Percentiles rank a stretch among this genome's conserved stretches.
These are phyloP conservation scores for Betula pendula DNA, from an alignment of 306 rosid genomes.

Conservation along the genomic window DNA sequence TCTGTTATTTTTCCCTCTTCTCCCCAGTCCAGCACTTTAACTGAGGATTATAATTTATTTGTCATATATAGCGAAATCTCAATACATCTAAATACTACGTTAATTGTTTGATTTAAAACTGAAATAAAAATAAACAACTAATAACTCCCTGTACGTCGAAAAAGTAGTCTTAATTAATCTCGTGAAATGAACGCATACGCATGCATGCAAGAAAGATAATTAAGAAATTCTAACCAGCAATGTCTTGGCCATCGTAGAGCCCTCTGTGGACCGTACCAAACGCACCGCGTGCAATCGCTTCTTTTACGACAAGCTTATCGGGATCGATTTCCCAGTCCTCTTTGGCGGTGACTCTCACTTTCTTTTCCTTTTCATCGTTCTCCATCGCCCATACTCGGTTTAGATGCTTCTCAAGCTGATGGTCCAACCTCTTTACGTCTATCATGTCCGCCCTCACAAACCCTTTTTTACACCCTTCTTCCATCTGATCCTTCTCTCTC, in stretches of 20 bases:
- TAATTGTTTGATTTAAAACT: neutral
- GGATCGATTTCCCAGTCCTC: slow-evolving; percentile 2
- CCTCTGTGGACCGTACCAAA: slow-evolving; percentile 10
- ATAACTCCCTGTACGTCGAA: neutral
- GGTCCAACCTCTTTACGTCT: neutral
- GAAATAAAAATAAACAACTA: neutral
- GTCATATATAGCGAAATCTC: too few relatives aligned
- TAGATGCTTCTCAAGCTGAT: neutral
- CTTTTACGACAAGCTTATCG: neutral
- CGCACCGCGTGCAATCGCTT: neutral
- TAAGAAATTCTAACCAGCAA: neutral
- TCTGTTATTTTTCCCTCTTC: neutral
- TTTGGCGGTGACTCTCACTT: neutral
- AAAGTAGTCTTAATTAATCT: too few relatives aligned
- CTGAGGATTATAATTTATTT: too few relatives aligned
- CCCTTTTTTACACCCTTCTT: neutral
- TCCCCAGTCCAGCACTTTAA: slow-evolving; percentile 1
- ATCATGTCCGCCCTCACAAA: neutral
- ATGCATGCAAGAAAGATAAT: neutral
- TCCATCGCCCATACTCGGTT: neutral
- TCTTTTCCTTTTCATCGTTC: neutral
- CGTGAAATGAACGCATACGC: too few relatives aligned
- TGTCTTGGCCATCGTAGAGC: neutral
- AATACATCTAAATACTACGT: too few relatives aligned
- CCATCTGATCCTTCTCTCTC: neutral